A percentile compares a stretch with the other conserved stretches of the same genome.
These are phyloP conservation scores for Lasiodiplodia sp. DNA, from an alignment of 2,329 filamentous ascomycete genomes.

Conservation along the genomic window DNA sequence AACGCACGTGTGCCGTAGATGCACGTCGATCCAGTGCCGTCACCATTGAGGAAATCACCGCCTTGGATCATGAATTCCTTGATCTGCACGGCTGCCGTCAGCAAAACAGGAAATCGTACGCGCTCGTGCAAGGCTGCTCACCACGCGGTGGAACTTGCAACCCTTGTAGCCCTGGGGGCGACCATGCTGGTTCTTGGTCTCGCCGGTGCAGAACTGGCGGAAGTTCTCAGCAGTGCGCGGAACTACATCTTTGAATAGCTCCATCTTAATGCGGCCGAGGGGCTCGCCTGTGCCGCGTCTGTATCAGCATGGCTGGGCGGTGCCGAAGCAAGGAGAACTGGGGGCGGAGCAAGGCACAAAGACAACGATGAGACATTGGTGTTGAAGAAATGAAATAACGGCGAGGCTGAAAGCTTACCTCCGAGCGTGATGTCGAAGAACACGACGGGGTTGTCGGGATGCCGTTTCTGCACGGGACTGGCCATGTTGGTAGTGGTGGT, in stretches of 20 bases:
- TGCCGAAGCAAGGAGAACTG: slow-evolving; percentile 4
- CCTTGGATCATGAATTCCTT: slow-evolving; percentile 98
- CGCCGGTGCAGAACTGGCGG: slow-evolving; percentile 94
- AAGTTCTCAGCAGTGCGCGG: slow-evolving; percentile 96
- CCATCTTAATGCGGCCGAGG: slow-evolving; percentile 85
- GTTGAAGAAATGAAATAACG: background rate
- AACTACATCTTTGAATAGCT: slow-evolving; percentile 84
- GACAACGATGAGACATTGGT: background rate
- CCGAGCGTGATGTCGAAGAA: slow-evolving; percentile 83
- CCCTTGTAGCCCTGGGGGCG: slow-evolving; percentile 93
- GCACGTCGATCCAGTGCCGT: slow-evolving; percentile 85
- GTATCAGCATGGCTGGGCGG: slow-evolving; percentile 12
- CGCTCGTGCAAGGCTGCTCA: slow-evolving; percentile 53
- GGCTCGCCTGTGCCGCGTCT: slow-evolving; percentile 69
- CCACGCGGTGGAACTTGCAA: slow-evolving; percentile 91
- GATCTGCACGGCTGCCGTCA: slow-evolving; percentile 64
- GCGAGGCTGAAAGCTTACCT: slow-evolving; percentile 59
- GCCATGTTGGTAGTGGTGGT: slow-evolving; percentile 23
- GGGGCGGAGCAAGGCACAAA: slow-evolving; percentile 21
- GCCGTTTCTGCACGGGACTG: slow-evolving; percentile 18
- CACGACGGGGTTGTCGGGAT: slow-evolving; percentile 58
- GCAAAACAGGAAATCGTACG: slow-evolving; percentile 9
- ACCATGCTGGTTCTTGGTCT: slow-evolving; percentile 79
- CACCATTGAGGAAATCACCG: slow-evolving; percentile 91
- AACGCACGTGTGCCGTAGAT: slow-evolving; percentile 90